Evolutionary conservation across 495 filamentous ascomycete genomes (phyloP).

Genomic region (Penicillium egyptiacum): DNA sequence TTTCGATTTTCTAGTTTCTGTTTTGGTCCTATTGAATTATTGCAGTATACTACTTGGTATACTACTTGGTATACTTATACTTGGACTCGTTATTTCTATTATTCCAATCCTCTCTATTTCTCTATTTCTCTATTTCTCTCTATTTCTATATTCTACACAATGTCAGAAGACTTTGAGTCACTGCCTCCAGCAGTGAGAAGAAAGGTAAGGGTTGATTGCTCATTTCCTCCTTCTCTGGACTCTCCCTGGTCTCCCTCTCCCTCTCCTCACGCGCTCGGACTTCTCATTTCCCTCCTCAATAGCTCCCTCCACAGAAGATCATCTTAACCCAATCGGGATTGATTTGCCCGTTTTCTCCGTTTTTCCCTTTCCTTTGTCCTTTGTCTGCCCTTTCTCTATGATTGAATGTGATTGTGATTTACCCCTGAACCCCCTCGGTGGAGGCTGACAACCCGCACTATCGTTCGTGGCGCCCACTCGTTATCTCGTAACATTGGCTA

Average conservation of each 20-base stretch:
- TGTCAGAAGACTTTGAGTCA: constrained; percentile 33
- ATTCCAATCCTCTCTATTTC: background rate
- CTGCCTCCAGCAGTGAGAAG: constrained; percentile 37
- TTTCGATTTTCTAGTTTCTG: background rate
- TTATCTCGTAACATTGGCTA: constrained; percentile 11
- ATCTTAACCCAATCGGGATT: background rate
- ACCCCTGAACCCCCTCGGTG: constrained; percentile 21
- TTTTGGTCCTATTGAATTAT: background rate
- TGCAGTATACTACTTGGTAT: background rate
- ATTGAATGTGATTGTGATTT: constrained; percentile 1
- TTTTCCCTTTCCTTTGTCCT: constrained; percentile 3
- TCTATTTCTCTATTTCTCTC: background rate
- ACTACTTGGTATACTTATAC: background rate
- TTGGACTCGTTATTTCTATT: background rate
- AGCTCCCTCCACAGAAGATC: constrained; percentile 1
- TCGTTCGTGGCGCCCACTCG: constrained; percentile 26
- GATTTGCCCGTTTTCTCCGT: background rate
- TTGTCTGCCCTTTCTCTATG: background rate
- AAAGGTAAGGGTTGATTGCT: constrained; percentile 34
- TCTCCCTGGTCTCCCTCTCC: background rate
- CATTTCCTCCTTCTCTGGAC: constrained; percentile 1
- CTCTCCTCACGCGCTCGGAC: background rate
- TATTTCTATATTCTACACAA: background rate
- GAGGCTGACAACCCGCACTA: constrained; percentile 30
- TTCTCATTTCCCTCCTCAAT: background rate